Evolutionary conservation across 108 stramenopile species (phyloP).

Genomic region (Nannochloropsis salina): DNA sequence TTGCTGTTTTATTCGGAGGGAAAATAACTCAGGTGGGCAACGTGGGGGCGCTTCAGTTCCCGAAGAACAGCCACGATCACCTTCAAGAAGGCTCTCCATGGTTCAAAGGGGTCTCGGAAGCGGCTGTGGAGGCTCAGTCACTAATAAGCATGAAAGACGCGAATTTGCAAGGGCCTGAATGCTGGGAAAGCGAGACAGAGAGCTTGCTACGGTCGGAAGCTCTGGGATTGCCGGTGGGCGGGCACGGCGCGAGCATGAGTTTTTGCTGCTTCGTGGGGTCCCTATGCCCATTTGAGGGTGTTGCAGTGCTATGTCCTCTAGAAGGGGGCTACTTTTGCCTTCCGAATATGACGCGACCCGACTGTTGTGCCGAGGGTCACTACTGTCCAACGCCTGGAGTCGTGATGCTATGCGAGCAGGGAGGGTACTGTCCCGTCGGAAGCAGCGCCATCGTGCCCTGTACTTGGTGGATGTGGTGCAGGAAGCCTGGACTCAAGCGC

Average conservation of each 20-base stretch:
- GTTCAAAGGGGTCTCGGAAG: background rate
- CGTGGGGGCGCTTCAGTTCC: background rate
- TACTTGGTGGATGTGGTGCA: constrained; percentile 14
- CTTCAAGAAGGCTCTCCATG: background rate
- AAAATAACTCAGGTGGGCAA: background rate
- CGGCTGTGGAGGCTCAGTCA: background rate
- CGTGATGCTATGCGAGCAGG: background rate
- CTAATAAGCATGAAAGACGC: background rate
- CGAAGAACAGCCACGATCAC: background rate
- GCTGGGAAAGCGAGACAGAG: constrained; percentile 19
- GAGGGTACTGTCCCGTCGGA: background rate
- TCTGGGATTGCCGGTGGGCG: background rate
- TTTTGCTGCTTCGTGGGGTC: background rate
- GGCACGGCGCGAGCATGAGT: background rate
- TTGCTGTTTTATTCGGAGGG: background rate
- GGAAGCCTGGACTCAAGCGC: background rate
- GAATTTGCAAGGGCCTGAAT: background rate
- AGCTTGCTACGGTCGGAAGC: constrained; percentile 3
- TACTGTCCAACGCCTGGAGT: background rate
- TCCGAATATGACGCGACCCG: background rate
- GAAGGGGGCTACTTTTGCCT: constrained; percentile 2
- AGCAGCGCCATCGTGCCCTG: background rate
- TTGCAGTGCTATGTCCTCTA: background rate
- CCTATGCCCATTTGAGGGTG: constrained; percentile 19
- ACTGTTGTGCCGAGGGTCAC: background rate